Evolutionary conservation across 768 basidiomycete species (phyloP), one percentile per base, ranked within the genome.

Genomic region (Russula virescens): DNA sequence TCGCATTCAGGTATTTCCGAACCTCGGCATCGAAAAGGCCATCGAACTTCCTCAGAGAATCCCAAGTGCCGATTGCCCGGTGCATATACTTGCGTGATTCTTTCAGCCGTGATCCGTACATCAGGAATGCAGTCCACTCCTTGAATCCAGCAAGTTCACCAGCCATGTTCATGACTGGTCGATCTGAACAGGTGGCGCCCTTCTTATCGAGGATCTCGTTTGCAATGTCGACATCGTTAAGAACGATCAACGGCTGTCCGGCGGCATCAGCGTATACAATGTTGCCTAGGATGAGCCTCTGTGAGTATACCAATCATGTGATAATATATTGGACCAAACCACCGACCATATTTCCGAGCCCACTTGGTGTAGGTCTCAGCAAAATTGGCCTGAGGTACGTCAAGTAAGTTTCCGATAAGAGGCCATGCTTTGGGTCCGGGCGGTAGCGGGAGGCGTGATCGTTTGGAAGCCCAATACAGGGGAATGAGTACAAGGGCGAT

Each of bases 351-450:
- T 34, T 51, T 42, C 8, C 5, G 23, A 5, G 43, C 45, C 59
- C 59, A 60, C n/a, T 60, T 28, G 14, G 42, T 35, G 31, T 45
- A 60, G n/a, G 34, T 38, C 34, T 23, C 4, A 13, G 14, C n/a
- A 25, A 51, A 35, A 11, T 60, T 34, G 18, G 35, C 9, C 9
- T 13, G 21, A 1, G 59, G 51, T 45, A 60, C n/a, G 16, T 60
- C 51, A 28, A 60, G 10, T 14, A 60, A 38, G 42, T 60, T 60
- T 45, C 59, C 59, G 14, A 60, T 47, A 1, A 60, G 26, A 6
- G 59, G 59, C 42, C 42, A 54, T 25, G 51, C 59, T 26, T 60
- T 52, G 18, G 50, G 59, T 23, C 59, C 59, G 0, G 59, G 59
- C 3, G 59, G 59, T 14, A 60, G 21, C 1, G 42, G 59, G 25